These are phyloP conservation scores for Stenocarpella maydis DNA, from an alignment of 2,329 filamentous ascomycete genomes.

Conservation along the genomic window DNA sequence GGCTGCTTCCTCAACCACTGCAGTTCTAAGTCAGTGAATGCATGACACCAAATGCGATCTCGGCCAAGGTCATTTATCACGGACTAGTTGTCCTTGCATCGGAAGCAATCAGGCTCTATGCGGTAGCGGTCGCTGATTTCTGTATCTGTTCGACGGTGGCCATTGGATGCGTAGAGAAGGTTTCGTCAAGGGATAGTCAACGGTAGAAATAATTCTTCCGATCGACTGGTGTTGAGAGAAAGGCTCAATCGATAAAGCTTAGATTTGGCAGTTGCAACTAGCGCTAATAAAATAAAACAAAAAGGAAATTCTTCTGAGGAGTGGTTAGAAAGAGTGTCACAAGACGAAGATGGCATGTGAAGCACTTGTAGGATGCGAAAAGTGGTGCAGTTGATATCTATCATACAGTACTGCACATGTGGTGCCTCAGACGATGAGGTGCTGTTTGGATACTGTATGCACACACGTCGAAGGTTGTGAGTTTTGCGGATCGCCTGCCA, in stretches of 20 bases:
- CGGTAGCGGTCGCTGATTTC: slow-evolving; percentile 10
- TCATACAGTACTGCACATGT: slow-evolving; percentile 28
- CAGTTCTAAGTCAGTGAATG: not conserved
- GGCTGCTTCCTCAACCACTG: slow-evolving; percentile 22
- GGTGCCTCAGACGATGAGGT: not conserved
- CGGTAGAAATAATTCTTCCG: not conserved
- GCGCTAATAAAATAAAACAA: not conserved
- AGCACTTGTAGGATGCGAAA: slow-evolving; percentile 10
- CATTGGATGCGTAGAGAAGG: not conserved
- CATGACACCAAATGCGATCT: too few species aligned
- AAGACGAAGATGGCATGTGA: not conserved
- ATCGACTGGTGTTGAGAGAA: not conserved
- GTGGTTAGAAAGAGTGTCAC: not conserved
- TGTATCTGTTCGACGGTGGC: slow-evolving; percentile 11
- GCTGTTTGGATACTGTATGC: not conserved
- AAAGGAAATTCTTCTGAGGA: not conserved
- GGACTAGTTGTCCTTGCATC: slow-evolving; percentile 25
- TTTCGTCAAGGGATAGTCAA: too few species aligned
- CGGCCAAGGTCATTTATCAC: not conserved
- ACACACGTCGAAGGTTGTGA: slow-evolving; percentile 3
- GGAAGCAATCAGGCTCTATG: slow-evolving; percentile 17
- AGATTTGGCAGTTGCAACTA: not conserved
- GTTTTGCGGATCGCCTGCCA: slow-evolving; percentile 20
- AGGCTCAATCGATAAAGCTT: not conserved
- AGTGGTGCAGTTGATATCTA: slow-evolving; percentile 30